phyloP scores from a whole-genome alignment of 2,329 filamentous ascomycete genomes.

The Microdochium bolleyi region DNA sequence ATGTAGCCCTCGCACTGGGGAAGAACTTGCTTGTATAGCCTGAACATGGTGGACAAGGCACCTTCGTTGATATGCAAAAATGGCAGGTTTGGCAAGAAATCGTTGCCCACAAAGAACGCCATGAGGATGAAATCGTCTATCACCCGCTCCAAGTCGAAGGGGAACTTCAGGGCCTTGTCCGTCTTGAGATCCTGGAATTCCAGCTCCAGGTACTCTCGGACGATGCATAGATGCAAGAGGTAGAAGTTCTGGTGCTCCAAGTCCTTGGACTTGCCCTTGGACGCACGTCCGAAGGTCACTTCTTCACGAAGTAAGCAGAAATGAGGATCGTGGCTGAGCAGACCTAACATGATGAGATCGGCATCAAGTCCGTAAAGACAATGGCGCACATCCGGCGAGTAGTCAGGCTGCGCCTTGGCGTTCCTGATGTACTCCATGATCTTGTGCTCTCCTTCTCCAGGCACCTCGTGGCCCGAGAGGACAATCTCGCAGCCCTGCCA shows the following conservation, averaged over 20 bases:
- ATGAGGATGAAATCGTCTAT: constrained; percentile 99
- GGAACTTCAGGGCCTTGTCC: constrained; percentile 62
- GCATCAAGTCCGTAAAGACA: constrained; percentile 96
- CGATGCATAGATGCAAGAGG: constrained; percentile 92
- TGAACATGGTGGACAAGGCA: constrained; percentile 93
- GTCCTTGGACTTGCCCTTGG: constrained; percentile 86
- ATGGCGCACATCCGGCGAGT: constrained; percentile 89
- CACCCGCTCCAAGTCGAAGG: constrained; percentile 88
- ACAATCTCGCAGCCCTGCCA: constrained; percentile 98
- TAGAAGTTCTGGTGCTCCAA: constrained; percentile 99
- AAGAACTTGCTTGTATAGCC: constrained; percentile 85
- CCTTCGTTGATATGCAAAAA: constrained; percentile 98
- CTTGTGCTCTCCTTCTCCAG: constrained; percentile 97
- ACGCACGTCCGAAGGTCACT: constrained; percentile 89
- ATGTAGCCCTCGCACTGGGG: constrained; percentile 89
- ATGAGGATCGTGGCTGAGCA: constrained; percentile 95
- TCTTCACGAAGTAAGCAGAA: constrained; percentile 96
- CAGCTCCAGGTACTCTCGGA: constrained; percentile 91
- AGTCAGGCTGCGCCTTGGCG: constrained; percentile 88
- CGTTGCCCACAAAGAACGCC: constrained; percentile 98
- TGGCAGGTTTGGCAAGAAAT: constrained; percentile 95
- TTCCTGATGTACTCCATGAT: constrained; percentile 99
- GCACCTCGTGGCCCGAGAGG: constrained; percentile 93
- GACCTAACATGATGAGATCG: constrained; percentile 95
- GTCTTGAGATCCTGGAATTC: constrained; percentile 91